phyloP scores from a whole-genome alignment of 768 basidiomycete species.

The Rhizopogon salebrosus region DNA sequence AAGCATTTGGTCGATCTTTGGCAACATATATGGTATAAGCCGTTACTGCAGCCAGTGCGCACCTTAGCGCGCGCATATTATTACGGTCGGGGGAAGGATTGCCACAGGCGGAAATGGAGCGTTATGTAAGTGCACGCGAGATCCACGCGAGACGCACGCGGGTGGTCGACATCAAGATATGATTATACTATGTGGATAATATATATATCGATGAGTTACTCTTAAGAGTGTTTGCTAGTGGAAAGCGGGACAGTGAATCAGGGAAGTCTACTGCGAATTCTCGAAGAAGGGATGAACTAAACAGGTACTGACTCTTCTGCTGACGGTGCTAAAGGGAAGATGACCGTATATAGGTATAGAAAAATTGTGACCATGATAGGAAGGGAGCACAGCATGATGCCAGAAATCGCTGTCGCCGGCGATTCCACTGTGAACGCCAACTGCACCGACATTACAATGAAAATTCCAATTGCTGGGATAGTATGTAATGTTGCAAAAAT shows the following conservation, averaged over 20 bases:
- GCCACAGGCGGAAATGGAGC: too few species aligned
- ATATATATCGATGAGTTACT: neutral
- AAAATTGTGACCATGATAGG: constrained; percentile 14
- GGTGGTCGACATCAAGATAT: too few species aligned
- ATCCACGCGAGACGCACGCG: too few species aligned
- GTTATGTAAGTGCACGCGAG: too few species aligned
- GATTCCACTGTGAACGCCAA: constrained; percentile 17
- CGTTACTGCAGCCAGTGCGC: too few species aligned
- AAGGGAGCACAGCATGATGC: constrained; percentile 17
- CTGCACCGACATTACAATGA: constrained; percentile 13
- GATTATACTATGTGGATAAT: too few species aligned
- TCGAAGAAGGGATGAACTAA: neutral
- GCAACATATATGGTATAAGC: constrained; percentile 3
- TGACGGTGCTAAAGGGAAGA: neutral
- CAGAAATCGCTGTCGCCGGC: constrained; percentile 9
- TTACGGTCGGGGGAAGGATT: too few species aligned
- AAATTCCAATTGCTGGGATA: constrained; percentile 22
- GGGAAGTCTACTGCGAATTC: too few species aligned
- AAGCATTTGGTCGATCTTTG: constrained; percentile 10
- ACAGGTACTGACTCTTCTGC: neutral
- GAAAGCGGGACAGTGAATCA: too few species aligned
- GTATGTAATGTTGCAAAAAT: constrained; percentile 17
- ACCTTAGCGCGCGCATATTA: too few species aligned
- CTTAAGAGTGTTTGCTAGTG: neutral
- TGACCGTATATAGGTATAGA: neutral